Conservation (phyloP, 768 basidiomycete species). For the Pisolithus sp. region DNA sequence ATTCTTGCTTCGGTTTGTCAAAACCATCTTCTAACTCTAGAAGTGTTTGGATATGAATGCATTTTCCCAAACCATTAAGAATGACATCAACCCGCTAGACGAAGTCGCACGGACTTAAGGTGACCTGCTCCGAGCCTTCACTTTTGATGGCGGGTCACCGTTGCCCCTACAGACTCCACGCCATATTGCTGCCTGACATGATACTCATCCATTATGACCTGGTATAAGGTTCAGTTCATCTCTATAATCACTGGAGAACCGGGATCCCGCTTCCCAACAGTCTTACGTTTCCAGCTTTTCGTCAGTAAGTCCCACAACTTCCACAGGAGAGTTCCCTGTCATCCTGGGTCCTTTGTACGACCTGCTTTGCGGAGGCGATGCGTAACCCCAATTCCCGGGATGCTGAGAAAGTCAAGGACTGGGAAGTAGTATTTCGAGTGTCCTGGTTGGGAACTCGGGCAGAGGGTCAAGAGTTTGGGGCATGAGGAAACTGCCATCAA, state of each 20-base stretch:
- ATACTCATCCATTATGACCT: too few species aligned
- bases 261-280: conserved; percentile 24
- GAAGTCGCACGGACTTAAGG: not conserved
- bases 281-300: conserved; percentile 33
- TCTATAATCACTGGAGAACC: conserved; percentile 26
- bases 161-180: too few species aligned
- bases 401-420: conserved; percentile 27
- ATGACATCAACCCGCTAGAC: too few species aligned
- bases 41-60: too few species aligned
- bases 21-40: too few species aligned
- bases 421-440: conserved; percentile 34
- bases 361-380: conserved; percentile 33
- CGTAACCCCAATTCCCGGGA: conserved; percentile 27
- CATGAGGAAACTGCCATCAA: conserved; percentile 30
- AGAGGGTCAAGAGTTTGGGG: conserved; percentile 27
- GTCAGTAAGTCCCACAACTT: conserved; percentile 39
- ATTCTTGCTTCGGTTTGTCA: too few species aligned
- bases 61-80: too few species aligned
- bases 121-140: conserved; percentile 8
- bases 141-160: too few species aligned
- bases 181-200: too few species aligned
- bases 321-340: conserved; percentile 37
- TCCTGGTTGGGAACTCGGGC: conserved; percentile 35
- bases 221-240: conserved; percentile 35
- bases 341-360: conserved; percentile 44